Percentiles rank a stretch among this genome's conserved stretches.
These are phyloP conservation scores for Cicer chorassanicum DNA, from an alignment of 306 rosid genomes.

Conservation along the genomic window DNA sequence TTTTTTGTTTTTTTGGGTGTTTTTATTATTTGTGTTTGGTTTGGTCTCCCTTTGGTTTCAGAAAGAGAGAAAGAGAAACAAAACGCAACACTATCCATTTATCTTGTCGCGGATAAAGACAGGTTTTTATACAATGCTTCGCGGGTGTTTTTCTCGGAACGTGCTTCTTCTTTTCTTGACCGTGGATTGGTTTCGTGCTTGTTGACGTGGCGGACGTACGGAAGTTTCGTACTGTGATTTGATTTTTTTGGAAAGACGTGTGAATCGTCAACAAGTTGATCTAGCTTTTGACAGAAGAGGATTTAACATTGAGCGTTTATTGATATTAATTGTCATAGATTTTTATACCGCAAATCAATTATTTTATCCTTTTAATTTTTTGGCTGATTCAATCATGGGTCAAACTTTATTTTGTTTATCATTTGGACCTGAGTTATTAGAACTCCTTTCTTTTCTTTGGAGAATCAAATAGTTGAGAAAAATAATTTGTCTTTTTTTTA, in stretches of 20 bases:
- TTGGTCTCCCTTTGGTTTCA: constrained; percentile 50
- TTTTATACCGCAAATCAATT: too few relatives aligned
- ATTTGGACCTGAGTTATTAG: too few relatives aligned
- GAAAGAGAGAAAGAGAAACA: constrained; percentile 41
- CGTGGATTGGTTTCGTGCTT: neutral
- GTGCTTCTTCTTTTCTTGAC: neutral
- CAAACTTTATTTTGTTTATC: too few relatives aligned
- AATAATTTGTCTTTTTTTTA: too few relatives aligned
- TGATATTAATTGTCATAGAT: too few relatives aligned
- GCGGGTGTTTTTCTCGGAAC: neutral
- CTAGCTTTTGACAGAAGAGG: too few relatives aligned
- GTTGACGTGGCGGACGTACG: constrained; percentile 39
- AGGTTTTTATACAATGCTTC: neutral
- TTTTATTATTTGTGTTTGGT: constrained; percentile 22
- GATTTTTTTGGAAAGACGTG: neutral
- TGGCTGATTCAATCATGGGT: too few relatives aligned
- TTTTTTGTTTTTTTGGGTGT: neutral
- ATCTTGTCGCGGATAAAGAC: constrained; percentile 58
- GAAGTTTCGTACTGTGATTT: neutral
- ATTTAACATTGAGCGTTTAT: too few relatives aligned
- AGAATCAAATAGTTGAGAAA: too few relatives aligned
- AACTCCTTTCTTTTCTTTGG: too few relatives aligned
- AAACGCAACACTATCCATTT: constrained; percentile 65
- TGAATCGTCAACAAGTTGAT: too few relatives aligned
- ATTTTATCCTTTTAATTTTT: too few relatives aligned